Base-by-base conservation (phyloP, 2,329 filamentous ascomycete species). In the Fusarium sp. region DNA sequence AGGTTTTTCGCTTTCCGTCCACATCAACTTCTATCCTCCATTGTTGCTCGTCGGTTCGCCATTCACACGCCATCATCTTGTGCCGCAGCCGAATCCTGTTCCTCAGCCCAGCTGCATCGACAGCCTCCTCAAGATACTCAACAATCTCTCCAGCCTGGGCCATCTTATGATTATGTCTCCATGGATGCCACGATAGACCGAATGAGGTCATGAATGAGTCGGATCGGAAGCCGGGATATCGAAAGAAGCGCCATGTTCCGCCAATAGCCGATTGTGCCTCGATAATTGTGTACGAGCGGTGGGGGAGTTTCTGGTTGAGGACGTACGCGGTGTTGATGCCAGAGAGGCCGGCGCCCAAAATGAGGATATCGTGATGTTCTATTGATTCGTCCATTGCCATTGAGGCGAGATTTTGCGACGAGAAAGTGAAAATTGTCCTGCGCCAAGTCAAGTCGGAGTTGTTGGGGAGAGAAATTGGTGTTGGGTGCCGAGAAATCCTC, bases 171-270 rank as follows among this genome's bases (percentile, higher is more conserved):
- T 79, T 75, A 40, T 87, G 81, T 11, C 79, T 81, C 91, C 91
- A 95, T 4, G 90, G 90, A 52, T 90, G 83, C 88, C 91, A 96
- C 2, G 85, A 76, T 64, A 94, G 90, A 43, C 88, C 87, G 58
- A 90, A 91, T 1, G 86, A 81, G 54, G 82, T 83, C 68, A 91
- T 83, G 70, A 85, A 82, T 2, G 87, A 90, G 74, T 91, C 89
- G 39, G 87, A 90, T 36, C 89, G 87, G 58, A 94, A 87, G 36
- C 91, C 90, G 0, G 91, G 91, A 73, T 93, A 94, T 42, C 85
- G 87, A 82, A 93, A 95, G 55, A 93, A 85, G 70, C 87, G 87
- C 92, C 92, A 95, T 15, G 92, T 95, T 27, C 92, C 92, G 14
- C 91, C 92, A 11, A 94, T 81, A 40, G 84, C 81, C 56, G 84